Base-by-base conservation (phyloP, 345 rosid genomes). In the Noccaea bulbosa region DNA sequence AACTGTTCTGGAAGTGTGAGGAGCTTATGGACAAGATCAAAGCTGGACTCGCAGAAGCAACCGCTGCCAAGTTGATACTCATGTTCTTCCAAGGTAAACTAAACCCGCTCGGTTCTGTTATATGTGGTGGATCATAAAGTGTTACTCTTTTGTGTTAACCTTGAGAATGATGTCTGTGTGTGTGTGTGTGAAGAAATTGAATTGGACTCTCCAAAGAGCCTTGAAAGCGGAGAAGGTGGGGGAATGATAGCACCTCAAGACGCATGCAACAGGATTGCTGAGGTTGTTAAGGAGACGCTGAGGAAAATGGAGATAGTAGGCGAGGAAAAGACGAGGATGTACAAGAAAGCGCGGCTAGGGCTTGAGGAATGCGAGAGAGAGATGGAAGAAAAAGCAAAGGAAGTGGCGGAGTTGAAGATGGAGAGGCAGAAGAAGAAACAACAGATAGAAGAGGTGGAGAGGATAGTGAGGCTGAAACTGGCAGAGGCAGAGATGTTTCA, bases 401-500 rank as follows among this genome's bases (percentile, higher is more conserved):
- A 92, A 79, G 85, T 62, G 65, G 71, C 87, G 17, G 99, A 95
- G 60, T 68, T 95, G 63, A 80, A 92, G 65, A 60, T 82, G 57
- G 99, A 90, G 77, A 78, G 88, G 73, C 91, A 87, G 67, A 85
- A 85, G 77, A 88, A 85, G 89, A 92, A 90, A 76, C 65, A 71
- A 20, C 98, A 95, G 80, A 78, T 95, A 44, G 99, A 95, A 52
- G 98, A 95, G 73, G 86, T 90, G 1, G 98, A 95, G 81, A 90
- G 77, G 80, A 92, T 95, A 27, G 94, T 90, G 72, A 87, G 99
- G 79, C 92, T 92, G 50, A 95, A 92, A 60, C 91, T 83, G 76
- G 98, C 98, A 11, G 99, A 92, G 80, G 96, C 99, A 2, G 96
- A 95, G 61, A 95, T 95, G 99, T 95, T 90, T 84, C 99, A 95